phyloP scores from a whole-genome alignment of 768 basidiomycete genomes.

The Russula foetens region DNA sequence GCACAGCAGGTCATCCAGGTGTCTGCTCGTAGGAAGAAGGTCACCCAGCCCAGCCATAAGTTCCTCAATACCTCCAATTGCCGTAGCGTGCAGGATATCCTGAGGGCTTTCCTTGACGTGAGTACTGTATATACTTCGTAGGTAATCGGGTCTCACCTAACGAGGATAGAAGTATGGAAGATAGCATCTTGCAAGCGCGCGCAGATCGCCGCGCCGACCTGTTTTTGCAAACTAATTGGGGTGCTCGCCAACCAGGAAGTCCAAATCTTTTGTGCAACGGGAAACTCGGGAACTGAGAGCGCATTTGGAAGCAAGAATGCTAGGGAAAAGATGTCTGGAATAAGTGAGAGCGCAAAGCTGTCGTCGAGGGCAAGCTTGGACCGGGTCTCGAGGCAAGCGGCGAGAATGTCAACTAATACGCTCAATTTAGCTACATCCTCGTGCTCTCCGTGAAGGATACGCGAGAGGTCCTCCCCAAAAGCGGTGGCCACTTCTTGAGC shows the following conservation, averaged over 20 bases:
- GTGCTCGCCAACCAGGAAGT: slow-evolving; percentile 22
- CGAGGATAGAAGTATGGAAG: slow-evolving; percentile 27
- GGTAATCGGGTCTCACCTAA: slow-evolving; percentile 26
- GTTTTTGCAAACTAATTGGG: slow-evolving; percentile 21
- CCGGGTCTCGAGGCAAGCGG: slow-evolving; percentile 10
- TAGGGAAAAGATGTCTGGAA: slow-evolving; percentile 42
- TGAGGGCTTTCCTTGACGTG: slow-evolving; percentile 21
- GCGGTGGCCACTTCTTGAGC: slow-evolving; percentile 18
- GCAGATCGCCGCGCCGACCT: slow-evolving; percentile 32
- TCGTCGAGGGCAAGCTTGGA: neutral
- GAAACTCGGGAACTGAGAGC: slow-evolving; percentile 15
- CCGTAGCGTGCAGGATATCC: slow-evolving; percentile 20
- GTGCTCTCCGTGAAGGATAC: slow-evolving; percentile 9
- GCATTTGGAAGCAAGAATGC: slow-evolving; percentile 38
- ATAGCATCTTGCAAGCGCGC: slow-evolving; percentile 36
- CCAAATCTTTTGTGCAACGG: slow-evolving; percentile 28
- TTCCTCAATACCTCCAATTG: slow-evolving; percentile 1
- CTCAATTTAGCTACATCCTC: neutral
- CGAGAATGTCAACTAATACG: slow-evolving; percentile 6
- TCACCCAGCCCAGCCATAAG: slow-evolving; percentile 36
- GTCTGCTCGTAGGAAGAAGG: slow-evolving; percentile 30
- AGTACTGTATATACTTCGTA: neutral
- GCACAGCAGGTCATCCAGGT: slow-evolving; percentile 16
- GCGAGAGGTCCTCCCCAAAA: slow-evolving; percentile 12
- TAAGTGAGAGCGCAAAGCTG: slow-evolving; percentile 19